Percentiles rank a stretch among this genome's conserved stretches.
These are phyloP conservation scores for Niebla homalea DNA, from an alignment of 495 filamentous ascomycete species.

Conservation along the genomic window DNA sequence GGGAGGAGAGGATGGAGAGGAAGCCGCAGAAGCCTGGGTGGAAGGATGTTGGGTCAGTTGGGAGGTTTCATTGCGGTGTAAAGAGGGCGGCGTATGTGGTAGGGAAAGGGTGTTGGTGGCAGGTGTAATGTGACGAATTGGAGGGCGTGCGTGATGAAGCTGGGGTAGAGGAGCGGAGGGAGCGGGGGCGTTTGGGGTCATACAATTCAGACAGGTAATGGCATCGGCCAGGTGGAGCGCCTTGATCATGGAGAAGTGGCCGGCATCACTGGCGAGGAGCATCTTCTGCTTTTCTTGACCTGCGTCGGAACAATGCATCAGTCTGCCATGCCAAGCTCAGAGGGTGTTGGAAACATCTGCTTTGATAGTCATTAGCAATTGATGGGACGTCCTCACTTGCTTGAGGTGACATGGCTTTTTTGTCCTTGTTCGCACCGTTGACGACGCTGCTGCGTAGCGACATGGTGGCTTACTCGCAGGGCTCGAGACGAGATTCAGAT, in stretches of 20 bases:
- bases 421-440: conserved; percentile 8
- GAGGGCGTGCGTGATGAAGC: not conserved
- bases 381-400: conserved; percentile 12
- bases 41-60: not conserved
- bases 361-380: no score
- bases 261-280: conserved; percentile 60
- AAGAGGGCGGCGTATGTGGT: not conserved
- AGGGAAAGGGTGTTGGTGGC: not conserved
- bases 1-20: conserved; percentile 89
- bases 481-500: no score
- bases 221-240: conserved; percentile 89
- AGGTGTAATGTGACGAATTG: not conserved
- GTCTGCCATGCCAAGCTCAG: not conserved
- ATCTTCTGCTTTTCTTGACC: conserved; percentile 75
- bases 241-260: conserved; percentile 69
- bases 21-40: conserved; percentile 44
- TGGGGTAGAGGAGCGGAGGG: not conserved
- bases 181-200: conserved; percentile 29
- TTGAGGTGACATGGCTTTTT: conserved; percentile 9
- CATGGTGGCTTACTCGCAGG: conserved; percentile 2
- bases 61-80: not conserved
- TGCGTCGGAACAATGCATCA: conserved; percentile 17
- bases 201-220: conserved; percentile 81
- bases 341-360: not conserved
- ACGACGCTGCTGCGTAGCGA: conserved; percentile 14